A percentile compares a stretch with the other conserved stretches of the same genome.
Conservation (phyloP, 176 grass and related monocot species). For the Typha latifolia region DNA sequence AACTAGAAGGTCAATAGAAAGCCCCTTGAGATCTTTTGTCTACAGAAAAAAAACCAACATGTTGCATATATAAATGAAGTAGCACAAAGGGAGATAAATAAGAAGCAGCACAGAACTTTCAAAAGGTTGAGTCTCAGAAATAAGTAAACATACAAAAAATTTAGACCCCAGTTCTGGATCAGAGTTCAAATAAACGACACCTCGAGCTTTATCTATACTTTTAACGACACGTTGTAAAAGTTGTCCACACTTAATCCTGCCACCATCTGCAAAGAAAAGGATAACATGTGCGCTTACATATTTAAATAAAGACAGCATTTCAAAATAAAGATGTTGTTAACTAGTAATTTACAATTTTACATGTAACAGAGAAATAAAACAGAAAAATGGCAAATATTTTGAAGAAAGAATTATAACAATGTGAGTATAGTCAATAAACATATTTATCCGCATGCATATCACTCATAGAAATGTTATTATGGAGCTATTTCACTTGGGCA, state of each 20-base stretch:
- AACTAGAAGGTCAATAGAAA: slow-evolving; percentile 90
- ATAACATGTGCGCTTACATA: slow-evolving; percentile 4
- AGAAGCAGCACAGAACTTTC: slow-evolving; percentile 28
- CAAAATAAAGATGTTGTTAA: no score
- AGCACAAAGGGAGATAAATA: slow-evolving; percentile 7
- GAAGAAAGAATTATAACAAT: no score
- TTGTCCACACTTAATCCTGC: slow-evolving; percentile 36
- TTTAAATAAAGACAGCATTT: no score
- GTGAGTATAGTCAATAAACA: no score
- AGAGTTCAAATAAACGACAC: slow-evolving; percentile 63
- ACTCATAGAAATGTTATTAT: no score
- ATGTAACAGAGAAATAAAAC: no score
- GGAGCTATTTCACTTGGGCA: neutral
- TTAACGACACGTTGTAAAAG: slow-evolving; percentile 71
- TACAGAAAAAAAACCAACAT: slow-evolving; percentile 31
- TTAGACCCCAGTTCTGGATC: slow-evolving; percentile 67
- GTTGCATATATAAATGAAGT: slow-evolving; percentile 1
- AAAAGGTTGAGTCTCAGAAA: slow-evolving; percentile 26
- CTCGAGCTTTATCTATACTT: slow-evolving; percentile 62
- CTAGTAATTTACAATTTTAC: no score
- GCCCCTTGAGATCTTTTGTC: slow-evolving; percentile 84
- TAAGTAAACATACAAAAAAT: slow-evolving; percentile 49
- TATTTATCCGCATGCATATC: no score
- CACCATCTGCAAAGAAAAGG: slow-evolving; percentile 40
- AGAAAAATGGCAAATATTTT: no score